Evolutionary conservation across 495 filamentous ascomycete genomes (phyloP), one percentile per base, ranked within the genome.

Genomic region (Penicillium antarcticum): DNA sequence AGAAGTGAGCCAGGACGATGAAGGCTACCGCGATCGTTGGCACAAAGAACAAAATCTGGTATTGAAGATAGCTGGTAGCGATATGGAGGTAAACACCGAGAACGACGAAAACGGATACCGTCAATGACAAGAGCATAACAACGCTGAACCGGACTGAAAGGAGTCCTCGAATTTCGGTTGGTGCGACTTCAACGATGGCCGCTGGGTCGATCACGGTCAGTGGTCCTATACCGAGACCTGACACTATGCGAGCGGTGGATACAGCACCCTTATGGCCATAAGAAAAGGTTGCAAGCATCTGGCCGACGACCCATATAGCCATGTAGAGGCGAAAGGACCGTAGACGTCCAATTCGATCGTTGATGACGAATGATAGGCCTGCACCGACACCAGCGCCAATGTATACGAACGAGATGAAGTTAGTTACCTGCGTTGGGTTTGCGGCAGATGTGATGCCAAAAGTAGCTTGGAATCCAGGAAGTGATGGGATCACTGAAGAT

Each of bases 1-100:
- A 50, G 38, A 80, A 63, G 64, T 87, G 78, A 24, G 84, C 83
- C 37, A 59, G 47, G n/a, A 76, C 78, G 38, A 88, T 77, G 55
- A 88, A 79, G 38, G 34, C 48, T 1, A 43, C 35, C 3, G 31
- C 45, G 16, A 52, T 21, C 1, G 29, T 42, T n/a, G 34, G 48
- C 17, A 33, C 13, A 43, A 61, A 57, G 46, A 46, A 57, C 1
- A 40, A 12, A 26, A 54, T 26, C 37, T 57, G 54, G 36, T 46
- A 61, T 38, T 59, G 56, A 18, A 59, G n/a, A 35, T 53, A 35
- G 12, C 42, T 48, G 12, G 29, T 11, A 5, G 51, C 12, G 13
- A 59, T 14, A 19, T 57, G 46, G 11, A 51, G 17, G 2, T 34
- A 40, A 31, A 36, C 14, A 13, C 52, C 48, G 41, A 46, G 56